Base-by-base conservation (phyloP, 495 filamentous ascomycete species). In the Cercophora newfieldiana region DNA sequence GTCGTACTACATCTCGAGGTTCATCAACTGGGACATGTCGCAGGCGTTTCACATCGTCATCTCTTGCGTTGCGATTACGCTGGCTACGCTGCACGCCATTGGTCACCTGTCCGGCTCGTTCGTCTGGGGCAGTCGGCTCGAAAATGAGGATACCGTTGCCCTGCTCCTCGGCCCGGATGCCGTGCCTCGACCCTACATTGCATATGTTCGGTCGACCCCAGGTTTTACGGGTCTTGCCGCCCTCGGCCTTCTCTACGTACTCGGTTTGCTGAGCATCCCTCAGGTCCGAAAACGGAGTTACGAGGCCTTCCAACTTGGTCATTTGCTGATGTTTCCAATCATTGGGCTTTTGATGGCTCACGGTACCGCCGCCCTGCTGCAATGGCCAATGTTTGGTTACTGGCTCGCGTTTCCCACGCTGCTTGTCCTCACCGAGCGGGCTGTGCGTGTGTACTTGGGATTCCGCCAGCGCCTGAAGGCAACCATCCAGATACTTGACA, bases 11-110 rank as follows among this genome's bases (percentile, higher is more conserved):
- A 61, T 80, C 48, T 75, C 72, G 19, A 67, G 74, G 25, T 76
- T 80, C 64, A 72, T 78, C 66, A 77, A 80, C 65, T 80, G 76
- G 76, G 76, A 80, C 66, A 59, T 76, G 31, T 72, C 69, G 24
- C 77, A 78, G 66, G 64, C 67, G 0, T 80, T 80, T 63, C 77
- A 80, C 66, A 76, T 80, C 59, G 68, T 67, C 28, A 76, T 79
- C 47, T 75, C 73, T 2, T 66, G 71, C 44, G 70, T 71, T 7
- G 72, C 71, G 1, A 49, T 79, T 16, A 61, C 61, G 30, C 75
- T 78, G 53, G 76, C 76, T 0, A 75, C 71, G n/a, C 59, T 78
- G 33, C 77, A 79, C 37, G 77, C 76, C 5, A 74, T 79, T 47
- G 77, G 76, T 4, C 77, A 79, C 62, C 58, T 79, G 44, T 64